phyloP scores from a whole-genome alignment of 257 asterid genomes.

The Nicotiana obtusifolia region DNA sequence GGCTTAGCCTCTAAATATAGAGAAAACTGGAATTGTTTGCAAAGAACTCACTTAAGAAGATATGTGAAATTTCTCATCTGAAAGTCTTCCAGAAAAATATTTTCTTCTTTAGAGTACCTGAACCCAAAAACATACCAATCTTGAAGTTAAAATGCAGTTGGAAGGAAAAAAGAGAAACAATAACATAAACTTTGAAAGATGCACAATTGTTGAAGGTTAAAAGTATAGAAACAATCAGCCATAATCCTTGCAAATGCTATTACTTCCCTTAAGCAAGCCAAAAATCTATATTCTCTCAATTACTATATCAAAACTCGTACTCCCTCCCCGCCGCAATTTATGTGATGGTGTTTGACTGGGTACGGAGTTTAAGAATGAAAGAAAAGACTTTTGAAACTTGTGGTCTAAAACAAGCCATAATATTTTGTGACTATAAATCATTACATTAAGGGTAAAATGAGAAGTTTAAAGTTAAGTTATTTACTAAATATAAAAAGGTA shows the following conservation, averaged over 20 bases:
- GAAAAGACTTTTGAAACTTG: too few relatives aligned
- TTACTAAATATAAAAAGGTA: too few relatives aligned
- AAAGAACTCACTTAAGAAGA: slow-evolving; percentile 61
- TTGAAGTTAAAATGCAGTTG: background rate
- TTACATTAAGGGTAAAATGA: too few relatives aligned
- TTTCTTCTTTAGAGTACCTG: slow-evolving; percentile 97
- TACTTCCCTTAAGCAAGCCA: background rate
- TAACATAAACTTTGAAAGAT: background rate
- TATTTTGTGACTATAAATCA: too few relatives aligned
- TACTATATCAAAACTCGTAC: background rate
- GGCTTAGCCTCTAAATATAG: background rate
- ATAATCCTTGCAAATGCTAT: background rate
- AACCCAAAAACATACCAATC: slow-evolving; percentile 1
- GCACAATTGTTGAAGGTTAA: background rate
- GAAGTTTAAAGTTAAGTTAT: too few relatives aligned
- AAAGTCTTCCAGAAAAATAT: slow-evolving; percentile 46
- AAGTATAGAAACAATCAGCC: background rate
- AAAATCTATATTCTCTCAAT: background rate
- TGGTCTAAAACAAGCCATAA: too few relatives aligned
- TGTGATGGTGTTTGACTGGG: too few relatives aligned
- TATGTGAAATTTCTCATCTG: slow-evolving; percentile 60
- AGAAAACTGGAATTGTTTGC: background rate
- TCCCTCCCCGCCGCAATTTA: too few relatives aligned
- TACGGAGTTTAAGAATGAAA: too few relatives aligned
- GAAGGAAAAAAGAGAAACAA: background rate